These are phyloP conservation scores for Niveomyces coronatus DNA, from an alignment of 2,329 filamentous ascomycete species.

Conservation along the genomic window DNA sequence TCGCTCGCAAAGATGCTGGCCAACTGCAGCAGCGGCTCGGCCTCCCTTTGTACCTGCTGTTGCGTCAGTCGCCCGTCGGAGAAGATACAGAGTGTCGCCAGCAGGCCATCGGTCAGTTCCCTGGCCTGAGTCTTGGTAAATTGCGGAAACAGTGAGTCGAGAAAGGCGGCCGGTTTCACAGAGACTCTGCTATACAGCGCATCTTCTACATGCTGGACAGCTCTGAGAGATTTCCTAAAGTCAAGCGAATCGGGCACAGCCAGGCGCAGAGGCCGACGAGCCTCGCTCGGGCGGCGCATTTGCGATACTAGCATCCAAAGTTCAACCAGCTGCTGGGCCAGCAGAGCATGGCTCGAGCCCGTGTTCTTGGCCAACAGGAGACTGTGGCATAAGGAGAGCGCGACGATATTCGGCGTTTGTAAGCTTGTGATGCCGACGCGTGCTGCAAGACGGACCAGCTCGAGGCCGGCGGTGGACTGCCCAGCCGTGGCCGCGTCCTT, in stretches of 20 bases:
- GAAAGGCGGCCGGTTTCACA: not conserved
- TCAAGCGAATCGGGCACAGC: conserved; percentile 1
- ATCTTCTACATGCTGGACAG: not conserved
- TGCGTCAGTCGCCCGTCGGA: conserved; percentile 18
- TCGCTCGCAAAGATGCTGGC: conserved; percentile 3
- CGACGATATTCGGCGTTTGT: conserved; percentile 19
- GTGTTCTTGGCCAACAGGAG: conserved; percentile 13
- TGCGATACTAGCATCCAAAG: conserved; percentile 10
- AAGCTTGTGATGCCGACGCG: conserved; percentile 3
- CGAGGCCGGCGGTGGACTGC: conserved; percentile 12
- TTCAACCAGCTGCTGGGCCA: conserved; percentile 6
- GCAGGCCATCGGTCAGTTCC: conserved; percentile 21
- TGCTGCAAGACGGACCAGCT: conserved; percentile 15
- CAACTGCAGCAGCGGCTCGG: conserved; percentile 20
- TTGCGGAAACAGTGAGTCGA: conserved; percentile 24
- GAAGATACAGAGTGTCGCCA: conserved; percentile 22
- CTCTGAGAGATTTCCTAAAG: not conserved
- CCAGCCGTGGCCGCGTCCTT: conserved; percentile 14
- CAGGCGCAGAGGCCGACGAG: not conserved
- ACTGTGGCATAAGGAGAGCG: conserved; percentile 22
- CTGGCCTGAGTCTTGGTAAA: conserved; percentile 16
- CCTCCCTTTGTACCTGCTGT: conserved; percentile 8
- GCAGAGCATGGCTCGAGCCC: conserved; percentile 9
- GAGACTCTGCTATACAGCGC: not conserved
- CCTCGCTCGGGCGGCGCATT: conserved; percentile 12